Conservation (phyloP, 2,329 filamentous ascomycete species). For the Calcarisporium arbuscula region DNA sequence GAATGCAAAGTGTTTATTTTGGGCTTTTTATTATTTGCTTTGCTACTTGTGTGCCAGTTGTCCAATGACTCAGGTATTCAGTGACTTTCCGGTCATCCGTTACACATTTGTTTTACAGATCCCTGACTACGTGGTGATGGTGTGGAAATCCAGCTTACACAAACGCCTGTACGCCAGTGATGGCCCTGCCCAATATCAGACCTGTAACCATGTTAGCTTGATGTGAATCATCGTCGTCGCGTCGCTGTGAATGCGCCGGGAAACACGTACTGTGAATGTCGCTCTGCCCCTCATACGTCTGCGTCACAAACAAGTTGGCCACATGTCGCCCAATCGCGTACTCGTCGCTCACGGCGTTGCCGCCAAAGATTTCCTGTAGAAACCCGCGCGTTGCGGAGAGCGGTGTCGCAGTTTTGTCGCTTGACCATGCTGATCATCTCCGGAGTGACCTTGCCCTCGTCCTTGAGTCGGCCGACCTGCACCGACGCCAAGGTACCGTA, state of each 20-base stretch:
- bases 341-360: slow-evolving; percentile 97
- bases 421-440: slow-evolving; percentile 99
- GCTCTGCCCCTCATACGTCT: slow-evolving; percentile 97
- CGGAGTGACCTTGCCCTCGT: slow-evolving; percentile 77
- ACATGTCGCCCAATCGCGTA: slow-evolving; percentile 94
- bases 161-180: slow-evolving; percentile 75
- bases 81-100: too few species aligned
- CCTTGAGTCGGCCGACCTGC: slow-evolving; percentile 90
- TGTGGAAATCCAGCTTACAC: too few species aligned
- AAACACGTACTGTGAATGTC: slow-evolving; percentile 87
- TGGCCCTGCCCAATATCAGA: slow-evolving; percentile 61
- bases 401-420: slow-evolving; percentile 92
- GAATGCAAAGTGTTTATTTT: too few species aligned
- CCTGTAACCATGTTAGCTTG: slow-evolving; percentile 39
- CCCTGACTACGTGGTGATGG: too few species aligned
- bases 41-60: too few species aligned
- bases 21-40: too few species aligned
- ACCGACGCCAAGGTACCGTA: slow-evolving; percentile 85
- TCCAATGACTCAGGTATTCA: too few species aligned
- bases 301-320: slow-evolving; percentile 91
- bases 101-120: too few species aligned
- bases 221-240: slow-evolving; percentile 2
- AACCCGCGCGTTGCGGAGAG: slow-evolving; percentile 70
- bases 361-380: slow-evolving; percentile 93
- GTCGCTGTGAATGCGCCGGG: too few species aligned